Evolutionary conservation across 169 alveolate genomes (phyloP).

Genomic region (Cryptosporidium sp.): DNA sequence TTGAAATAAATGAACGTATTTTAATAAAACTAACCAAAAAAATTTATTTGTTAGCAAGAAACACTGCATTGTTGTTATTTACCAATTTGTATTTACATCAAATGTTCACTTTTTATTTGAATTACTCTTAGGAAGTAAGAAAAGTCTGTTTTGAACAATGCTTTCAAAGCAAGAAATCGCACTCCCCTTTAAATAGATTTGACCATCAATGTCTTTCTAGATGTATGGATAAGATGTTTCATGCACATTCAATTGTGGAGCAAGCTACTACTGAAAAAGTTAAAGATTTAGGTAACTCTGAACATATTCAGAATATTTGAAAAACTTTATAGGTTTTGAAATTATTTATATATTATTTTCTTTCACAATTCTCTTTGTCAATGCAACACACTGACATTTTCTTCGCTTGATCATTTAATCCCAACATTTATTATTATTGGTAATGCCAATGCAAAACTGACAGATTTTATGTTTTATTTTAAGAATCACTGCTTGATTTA

Average conservation of each 20-base stretch:
- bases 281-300: conserved; percentile 1
- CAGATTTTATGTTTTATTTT: no score
- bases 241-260: conserved; percentile 40
- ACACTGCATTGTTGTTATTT: conserved; percentile 2
- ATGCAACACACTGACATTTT: background rate
- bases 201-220: conserved; percentile 51
- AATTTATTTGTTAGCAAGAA: background rate
- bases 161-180: conserved; percentile 49
- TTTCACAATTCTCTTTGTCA: background rate
- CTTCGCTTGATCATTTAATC: no score
- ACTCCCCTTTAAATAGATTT: conserved; percentile 35
- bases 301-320: background rate
- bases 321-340: background rate
- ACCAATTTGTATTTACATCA: background rate
- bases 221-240: conserved; percentile 71
- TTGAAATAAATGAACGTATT: background rate
- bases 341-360: background rate
- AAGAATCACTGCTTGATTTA: no score
- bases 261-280: conserved; percentile 31
- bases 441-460: background rate
- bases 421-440: background rate
- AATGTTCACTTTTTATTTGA: conserved; percentile 1
- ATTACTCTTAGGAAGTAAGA: conserved; percentile 31
- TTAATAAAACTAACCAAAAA: background rate
- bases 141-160: conserved; percentile 62